Base-by-base conservation (phyloP, 129 eudicot species). In the Tagetes erecta region DNA sequence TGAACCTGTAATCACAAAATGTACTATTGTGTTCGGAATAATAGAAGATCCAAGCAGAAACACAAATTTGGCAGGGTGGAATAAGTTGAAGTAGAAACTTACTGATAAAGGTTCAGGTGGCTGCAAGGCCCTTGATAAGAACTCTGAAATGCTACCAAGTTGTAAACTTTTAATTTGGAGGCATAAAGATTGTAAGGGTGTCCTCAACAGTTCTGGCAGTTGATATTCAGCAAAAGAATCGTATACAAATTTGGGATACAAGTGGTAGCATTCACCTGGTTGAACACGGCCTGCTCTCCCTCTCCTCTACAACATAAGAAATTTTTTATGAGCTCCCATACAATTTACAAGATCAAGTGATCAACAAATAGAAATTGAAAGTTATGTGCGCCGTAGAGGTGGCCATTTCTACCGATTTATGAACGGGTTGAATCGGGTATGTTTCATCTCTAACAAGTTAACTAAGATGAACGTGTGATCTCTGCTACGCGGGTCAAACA, bases 251-350 rank as follows among this genome's bases (percentile, higher is more conserved):
- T 87, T 81, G 34, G 98, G 98, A 81, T 93, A 93, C 51, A 93
- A 86, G 73, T 90, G 97, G 72, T 87, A 93, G 80, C 97, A 90
- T 80, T 93, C 98, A 14, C 98, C 98, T 13, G 98, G 86, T 77
- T 90, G 98, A 62, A 93, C 98, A 83, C 98, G 98, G 3, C 98
- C 98, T 77, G 98, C 98, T 78, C 98, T 86, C 62, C 98, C 98
- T 85, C 84, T 86, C 87, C 98, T 88, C 98, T 93, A 82, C 66
- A 72, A 55, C 62, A 3, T 8, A 72, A 50, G 68, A 67, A 57
- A 39, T 46, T 2, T 1, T 51, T 41, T 9, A 64, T 44, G 49
- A 77, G 62, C 51, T 44, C 80, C 12, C 50, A 55, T 65, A 37
- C 6, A n/a, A 59, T 3, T 45, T 5, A 52, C 20, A 69, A 50